These are phyloP conservation scores for Fusarium tricinctum DNA, from an alignment of 2,329 filamentous ascomycete genomes.

Conservation along the genomic window DNA sequence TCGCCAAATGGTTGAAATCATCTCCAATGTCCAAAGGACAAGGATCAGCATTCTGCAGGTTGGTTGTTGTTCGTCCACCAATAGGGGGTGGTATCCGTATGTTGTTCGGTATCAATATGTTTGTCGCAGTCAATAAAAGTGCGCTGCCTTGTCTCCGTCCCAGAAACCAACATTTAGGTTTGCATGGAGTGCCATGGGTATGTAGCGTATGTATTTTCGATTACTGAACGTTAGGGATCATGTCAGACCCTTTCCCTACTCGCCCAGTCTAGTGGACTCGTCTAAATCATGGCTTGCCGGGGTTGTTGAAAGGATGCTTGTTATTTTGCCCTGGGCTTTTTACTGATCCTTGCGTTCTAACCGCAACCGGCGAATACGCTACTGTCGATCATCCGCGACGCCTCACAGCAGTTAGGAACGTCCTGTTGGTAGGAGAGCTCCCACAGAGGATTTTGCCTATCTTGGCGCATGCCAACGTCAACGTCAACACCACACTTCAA, in stretches of 20 bases:
- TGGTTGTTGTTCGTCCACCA: constrained; percentile 8
- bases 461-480: constrained; percentile 39
- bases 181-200: constrained; percentile 15
- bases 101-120: neutral
- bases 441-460: constrained; percentile 18
- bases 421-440: constrained; percentile 26
- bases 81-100: constrained; percentile 1
- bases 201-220: constrained; percentile 21
- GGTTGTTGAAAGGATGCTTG: constrained; percentile 4
- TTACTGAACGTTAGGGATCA: constrained; percentile 32
- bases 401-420: constrained; percentile 27
- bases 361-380: constrained; percentile 42
- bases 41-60: constrained; percentile 4
- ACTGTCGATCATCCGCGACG: constrained; percentile 51
- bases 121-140: neutral
- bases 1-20: neutral
- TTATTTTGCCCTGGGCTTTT: constrained; percentile 5
- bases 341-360: constrained; percentile 27
- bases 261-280: constrained; percentile 24
- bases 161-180: constrained; percentile 19
- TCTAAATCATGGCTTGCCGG: constrained; percentile 10
- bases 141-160: constrained; percentile 11
- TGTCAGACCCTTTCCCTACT: constrained; percentile 16
- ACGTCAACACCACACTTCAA: neutral
- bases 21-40: constrained; percentile 13